phyloP scores from a whole-genome alignment of 2,329 filamentous ascomycete species.

The Colletotrichum tanaceti region DNA sequence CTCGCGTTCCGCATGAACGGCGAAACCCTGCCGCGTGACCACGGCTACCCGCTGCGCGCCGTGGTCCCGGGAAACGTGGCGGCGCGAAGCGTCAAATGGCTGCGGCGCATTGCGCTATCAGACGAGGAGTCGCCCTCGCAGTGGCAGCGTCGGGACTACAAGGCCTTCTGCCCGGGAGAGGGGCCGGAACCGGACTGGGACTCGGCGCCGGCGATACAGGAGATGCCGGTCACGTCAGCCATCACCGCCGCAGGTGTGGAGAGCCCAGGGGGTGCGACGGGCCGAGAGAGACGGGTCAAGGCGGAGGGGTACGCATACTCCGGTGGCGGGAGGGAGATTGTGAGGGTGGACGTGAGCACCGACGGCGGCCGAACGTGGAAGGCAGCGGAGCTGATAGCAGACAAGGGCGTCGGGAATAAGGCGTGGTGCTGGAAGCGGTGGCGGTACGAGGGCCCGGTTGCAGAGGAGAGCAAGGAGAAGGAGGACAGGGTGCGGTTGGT shows the following conservation, averaged over 20 bases:
- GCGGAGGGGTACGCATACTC: conserved; percentile 63
- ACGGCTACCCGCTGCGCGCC: conserved; percentile 61
- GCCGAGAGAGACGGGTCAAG: background rate
- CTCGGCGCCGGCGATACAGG: conserved; percentile 60
- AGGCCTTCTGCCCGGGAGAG: conserved; percentile 52
- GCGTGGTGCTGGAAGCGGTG: conserved; percentile 62
- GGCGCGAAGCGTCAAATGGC: conserved; percentile 64
- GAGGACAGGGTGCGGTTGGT: conserved; percentile 50
- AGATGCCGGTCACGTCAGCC: conserved; percentile 63
- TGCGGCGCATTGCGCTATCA: conserved; percentile 61
- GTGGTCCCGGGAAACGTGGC: conserved; percentile 63
- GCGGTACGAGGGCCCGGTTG: conserved; percentile 49
- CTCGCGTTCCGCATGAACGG: conserved; percentile 65
- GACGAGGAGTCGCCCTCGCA: conserved; percentile 61
- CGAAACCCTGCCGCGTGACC: conserved; percentile 59
- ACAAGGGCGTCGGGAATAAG: conserved; percentile 51
- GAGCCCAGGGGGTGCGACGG: background rate
- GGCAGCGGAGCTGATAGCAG: conserved; percentile 54
- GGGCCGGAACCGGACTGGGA: conserved; percentile 61
- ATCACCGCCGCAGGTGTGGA: conserved; percentile 50
- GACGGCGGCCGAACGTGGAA: conserved; percentile 62
- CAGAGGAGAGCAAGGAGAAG: conserved; percentile 42
- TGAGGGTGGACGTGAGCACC: conserved; percentile 62
- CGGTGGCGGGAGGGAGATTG: conserved; percentile 62
- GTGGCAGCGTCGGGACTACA: conserved; percentile 63